Percentiles rank a stretch among this genome's conserved stretches.
Conservation (phyloP, 306 rosid species). For the Lablab purpureus region DNA sequence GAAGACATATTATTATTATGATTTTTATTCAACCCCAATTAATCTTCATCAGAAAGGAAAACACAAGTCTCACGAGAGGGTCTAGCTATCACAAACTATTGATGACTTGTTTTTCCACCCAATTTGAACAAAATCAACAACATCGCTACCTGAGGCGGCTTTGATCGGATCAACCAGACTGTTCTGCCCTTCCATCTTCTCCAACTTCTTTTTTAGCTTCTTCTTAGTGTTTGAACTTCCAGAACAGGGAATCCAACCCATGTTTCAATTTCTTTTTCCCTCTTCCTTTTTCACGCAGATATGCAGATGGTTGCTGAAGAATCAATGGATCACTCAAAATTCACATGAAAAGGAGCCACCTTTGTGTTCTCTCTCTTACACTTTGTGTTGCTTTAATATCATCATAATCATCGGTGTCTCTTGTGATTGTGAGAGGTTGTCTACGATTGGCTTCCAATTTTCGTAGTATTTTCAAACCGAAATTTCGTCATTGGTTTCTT, state of each 20-base stretch:
- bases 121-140: conserved; percentile 7
- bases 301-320: conserved; percentile 27
- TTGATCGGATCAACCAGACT: conserved; percentile 64
- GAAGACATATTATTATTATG: background rate
- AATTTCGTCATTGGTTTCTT: conserved; percentile 45
- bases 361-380: conserved; percentile 24
- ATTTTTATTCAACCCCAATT: conserved; percentile 22
- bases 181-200: conserved; percentile 52
- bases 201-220: conserved; percentile 58
- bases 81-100: conserved; percentile 28
- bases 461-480: conserved; percentile 15
- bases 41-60: conserved; percentile 21
- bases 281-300: conserved; percentile 19
- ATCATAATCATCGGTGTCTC: conserved; percentile 14
- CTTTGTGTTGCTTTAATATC: conserved; percentile 13
- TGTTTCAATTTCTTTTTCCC: conserved; percentile 14
- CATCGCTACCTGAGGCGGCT: conserved; percentile 61
- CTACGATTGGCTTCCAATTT: background rate
- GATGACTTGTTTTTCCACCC: background rate
- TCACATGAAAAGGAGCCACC: conserved; percentile 36
- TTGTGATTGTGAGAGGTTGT: conserved; percentile 27
- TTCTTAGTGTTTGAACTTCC: conserved; percentile 70
- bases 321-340: conserved; percentile 40
- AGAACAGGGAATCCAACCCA: conserved; percentile 95
- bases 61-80: conserved; percentile 42